phyloP scores from a whole-genome alignment of 257 asterid genomes.

The Nicotiana noctiflora region DNA sequence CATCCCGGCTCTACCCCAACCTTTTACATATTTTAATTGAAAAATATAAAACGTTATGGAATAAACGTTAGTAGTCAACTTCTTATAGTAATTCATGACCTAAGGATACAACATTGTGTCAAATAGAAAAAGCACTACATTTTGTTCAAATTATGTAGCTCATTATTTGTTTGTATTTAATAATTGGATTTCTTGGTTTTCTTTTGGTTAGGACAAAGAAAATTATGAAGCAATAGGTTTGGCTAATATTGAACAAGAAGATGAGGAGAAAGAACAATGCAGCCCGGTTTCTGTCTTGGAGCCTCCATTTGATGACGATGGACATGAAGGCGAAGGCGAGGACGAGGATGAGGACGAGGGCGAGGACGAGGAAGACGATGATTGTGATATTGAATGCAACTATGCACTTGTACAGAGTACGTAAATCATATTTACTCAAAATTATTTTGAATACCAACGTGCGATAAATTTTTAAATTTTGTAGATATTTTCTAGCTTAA shows the following conservation, averaged over 20 bases:
- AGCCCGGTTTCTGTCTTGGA: slow-evolving; percentile 82
- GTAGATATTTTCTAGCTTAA: fast-evolving
- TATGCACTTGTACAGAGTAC: slow-evolving; percentile 73
- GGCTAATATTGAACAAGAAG: slow-evolving; percentile 20
- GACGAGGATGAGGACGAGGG: slow-evolving; percentile 33
- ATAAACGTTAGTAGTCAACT: slow-evolving; percentile 12
- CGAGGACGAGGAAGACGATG: slow-evolving; percentile 29
- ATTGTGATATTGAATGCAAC: slow-evolving; percentile 37
- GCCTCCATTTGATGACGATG: slow-evolving; percentile 58
- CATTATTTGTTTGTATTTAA: not conserved
- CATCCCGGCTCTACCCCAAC: too few relatives aligned
- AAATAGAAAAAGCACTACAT: not conserved
- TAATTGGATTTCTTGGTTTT: not conserved
- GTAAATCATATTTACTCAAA: slow-evolving; percentile 7
- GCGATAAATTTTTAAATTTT: not conserved
- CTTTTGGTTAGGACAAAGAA: slow-evolving; percentile 26
- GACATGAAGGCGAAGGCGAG: slow-evolving; percentile 28
- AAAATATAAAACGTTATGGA: not conserved
- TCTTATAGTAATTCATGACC: slow-evolving; percentile 5
- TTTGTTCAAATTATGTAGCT: not conserved
- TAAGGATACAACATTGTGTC: not conserved
- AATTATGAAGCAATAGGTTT: slow-evolving; percentile 17
- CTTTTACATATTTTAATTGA: not conserved
- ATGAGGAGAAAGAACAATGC: slow-evolving; percentile 66
- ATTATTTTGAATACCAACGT: not conserved